Evolutionary conservation across 1,139 yeast species (phyloP).

Genomic region (Taphrina flavorubra): DNA sequence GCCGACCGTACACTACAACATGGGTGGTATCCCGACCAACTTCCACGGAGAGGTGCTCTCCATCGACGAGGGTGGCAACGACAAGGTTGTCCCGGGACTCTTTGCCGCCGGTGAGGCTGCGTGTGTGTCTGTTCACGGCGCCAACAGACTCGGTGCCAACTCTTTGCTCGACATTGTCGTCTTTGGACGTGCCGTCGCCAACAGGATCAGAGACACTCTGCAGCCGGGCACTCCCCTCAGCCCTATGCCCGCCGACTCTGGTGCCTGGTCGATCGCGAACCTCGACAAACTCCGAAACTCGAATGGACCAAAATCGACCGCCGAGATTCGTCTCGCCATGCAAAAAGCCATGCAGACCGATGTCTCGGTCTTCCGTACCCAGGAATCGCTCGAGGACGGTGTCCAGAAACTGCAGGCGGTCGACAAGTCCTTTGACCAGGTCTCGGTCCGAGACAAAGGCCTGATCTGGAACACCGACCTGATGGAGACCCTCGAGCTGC

Average conservation of each 20-base stretch:
- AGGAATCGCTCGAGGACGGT: slow-evolving; percentile 90
- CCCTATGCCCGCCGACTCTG: slow-evolving; percentile 80
- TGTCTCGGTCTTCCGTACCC: slow-evolving; percentile 95
- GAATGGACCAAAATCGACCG: slow-evolving; percentile 77
- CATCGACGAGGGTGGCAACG: slow-evolving; percentile 84
- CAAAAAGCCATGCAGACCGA: slow-evolving; percentile 96
- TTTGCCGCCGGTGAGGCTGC: slow-evolving; percentile 99
- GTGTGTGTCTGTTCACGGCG: slow-evolving; percentile 99
- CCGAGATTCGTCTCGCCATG: slow-evolving; percentile 89
- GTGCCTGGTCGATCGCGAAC: slow-evolving; percentile 86
- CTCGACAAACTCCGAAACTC: slow-evolving; percentile 89
- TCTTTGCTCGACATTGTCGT: slow-evolving; percentile 97
- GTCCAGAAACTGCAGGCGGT: slow-evolving; percentile 76
- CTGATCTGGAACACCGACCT: slow-evolving; percentile 99
- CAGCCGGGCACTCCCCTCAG: slow-evolving; percentile 88
- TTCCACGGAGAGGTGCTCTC: slow-evolving; percentile 73
- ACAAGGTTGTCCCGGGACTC: slow-evolving; percentile 88
- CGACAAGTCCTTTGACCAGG: slow-evolving; percentile 72
- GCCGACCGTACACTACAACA: slow-evolving; percentile 98
- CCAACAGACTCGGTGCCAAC: slow-evolving; percentile 98
- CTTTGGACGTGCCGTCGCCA: slow-evolving; percentile 97
- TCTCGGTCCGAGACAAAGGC: slow-evolving; percentile 91
- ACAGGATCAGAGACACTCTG: slow-evolving; percentile 81
- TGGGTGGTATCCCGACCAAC: slow-evolving; percentile 99
- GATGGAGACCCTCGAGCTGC: slow-evolving; percentile 94